Conservation (phyloP, 441 rosid genomes). For the Eugenia klotzschiana region DNA sequence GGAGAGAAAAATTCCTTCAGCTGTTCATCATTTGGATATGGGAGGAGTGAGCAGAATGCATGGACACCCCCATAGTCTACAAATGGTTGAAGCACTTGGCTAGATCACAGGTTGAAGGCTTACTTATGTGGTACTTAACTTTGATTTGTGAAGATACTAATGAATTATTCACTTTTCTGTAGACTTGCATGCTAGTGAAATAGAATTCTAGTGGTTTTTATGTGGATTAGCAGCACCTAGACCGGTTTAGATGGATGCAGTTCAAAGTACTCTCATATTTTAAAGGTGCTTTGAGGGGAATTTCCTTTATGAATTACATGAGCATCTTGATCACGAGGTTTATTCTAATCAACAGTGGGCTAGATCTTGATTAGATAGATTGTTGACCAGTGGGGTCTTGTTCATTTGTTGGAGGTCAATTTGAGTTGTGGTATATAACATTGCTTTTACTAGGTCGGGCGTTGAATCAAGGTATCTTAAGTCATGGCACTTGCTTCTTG, state of each 20-base stretch:
- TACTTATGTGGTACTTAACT: background rate
- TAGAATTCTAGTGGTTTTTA: background rate
- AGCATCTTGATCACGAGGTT: background rate
- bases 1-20: background rate
- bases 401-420: background rate
- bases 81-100: background rate
- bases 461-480: background rate
- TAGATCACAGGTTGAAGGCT: background rate
- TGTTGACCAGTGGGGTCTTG: background rate
- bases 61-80: background rate
- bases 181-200: background rate
- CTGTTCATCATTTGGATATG: background rate
- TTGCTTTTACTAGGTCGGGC: background rate
- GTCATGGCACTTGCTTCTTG: background rate
- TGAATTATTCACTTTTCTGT: background rate
- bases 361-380: background rate
- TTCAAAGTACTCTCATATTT: background rate
- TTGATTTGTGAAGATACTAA: background rate
- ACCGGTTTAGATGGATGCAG: background rate
- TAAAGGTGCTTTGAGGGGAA: background rate
- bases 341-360: background rate
- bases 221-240: background rate
- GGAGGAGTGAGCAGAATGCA: background rate
- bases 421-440: background rate
- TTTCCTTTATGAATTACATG: background rate